Base-by-base conservation (phyloP, 2,329 filamentous ascomycete genomes). In the Trichoderma sp. region DNA sequence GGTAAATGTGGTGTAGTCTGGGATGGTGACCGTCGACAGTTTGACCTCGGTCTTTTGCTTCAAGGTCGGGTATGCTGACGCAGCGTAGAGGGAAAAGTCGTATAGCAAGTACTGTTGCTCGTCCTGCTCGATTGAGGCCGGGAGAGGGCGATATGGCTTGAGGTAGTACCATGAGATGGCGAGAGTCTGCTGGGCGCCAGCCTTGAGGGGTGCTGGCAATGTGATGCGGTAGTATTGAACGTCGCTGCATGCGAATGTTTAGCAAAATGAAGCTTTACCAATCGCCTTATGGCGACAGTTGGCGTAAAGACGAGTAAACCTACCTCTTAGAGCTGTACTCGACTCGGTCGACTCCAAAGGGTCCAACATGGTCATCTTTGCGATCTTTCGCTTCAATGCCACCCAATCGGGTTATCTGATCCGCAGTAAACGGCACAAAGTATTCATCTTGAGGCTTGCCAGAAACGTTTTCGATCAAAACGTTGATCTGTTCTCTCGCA, bases 31-130 rank as follows among this genome's bases (percentile, higher is more conserved):
- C 67, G 88, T 91, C 59, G 92, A 87, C 74, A 97, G 90, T 84
- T 97, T 97, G 81, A 99, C 82, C 81, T 98, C 97, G 49, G 96
- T 98, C 88, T 97, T 97, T 80, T 99, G 96, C 83, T 97, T 97
- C 76, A 88, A 80, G 16, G 94, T 97, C 21, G 86, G 83, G 83
- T 99, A 99, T 71, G 91, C 90, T 11, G 93, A 96, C 19, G 90
- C 91, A 58, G 86, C 87, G 81, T 97, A 97, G 73, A 92, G 92
- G 71, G 92, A 95, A 84, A 97, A 96, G 68, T 89, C 85, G 84
- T 96, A 94, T 68, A 88, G 85, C 65, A 99, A 89, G 82, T 91
- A 97, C 81, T 99, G 96, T 79, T 91, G 89, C 63, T 94, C 93
- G 57, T 89, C 86, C 80, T 99, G 96, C n/a, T 86, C 84, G 77